Conservation (phyloP, 441 rosid genomes). For the Daphne laureola region DNA sequence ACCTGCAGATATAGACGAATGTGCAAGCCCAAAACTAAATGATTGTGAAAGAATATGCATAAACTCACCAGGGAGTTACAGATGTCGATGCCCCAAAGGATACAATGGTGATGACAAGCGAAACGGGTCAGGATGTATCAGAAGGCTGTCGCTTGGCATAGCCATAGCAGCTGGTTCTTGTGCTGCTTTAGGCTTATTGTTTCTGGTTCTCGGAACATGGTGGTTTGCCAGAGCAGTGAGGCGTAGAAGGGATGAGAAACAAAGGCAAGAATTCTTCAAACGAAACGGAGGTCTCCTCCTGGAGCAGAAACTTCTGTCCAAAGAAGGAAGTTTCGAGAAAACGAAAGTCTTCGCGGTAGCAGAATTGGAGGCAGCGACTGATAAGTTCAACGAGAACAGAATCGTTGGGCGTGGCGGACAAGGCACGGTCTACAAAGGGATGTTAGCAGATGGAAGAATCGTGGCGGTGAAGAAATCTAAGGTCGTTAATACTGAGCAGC, state of each 20-base stretch:
- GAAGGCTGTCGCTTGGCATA: too few relatives aligned
- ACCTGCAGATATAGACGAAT: conserved; percentile 9
- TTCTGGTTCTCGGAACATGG: conserved; percentile 5
- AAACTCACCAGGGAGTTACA: conserved; percentile 9
- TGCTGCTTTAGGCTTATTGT: conserved; percentile 11
- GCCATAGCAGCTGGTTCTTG: conserved; percentile 5
- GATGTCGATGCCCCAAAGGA: neutral
- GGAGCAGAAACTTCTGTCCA: conserved; percentile 18
- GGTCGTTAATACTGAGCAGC: neutral
- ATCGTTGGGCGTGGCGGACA: conserved; percentile 27
- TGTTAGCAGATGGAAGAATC: neutral
- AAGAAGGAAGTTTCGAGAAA: conserved; percentile 1
- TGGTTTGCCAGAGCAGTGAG: conserved; percentile 10
- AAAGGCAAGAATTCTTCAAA: conserved; percentile 16
- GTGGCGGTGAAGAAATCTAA: conserved; percentile 28
- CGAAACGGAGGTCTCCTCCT: conserved; percentile 25
- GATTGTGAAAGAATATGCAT: neutral
- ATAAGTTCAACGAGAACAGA: conserved; percentile 19
- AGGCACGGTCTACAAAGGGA: conserved; percentile 23
- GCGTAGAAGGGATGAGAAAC: conserved; percentile 7
- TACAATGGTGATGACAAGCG: conserved; percentile 3
- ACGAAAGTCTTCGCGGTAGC: conserved; percentile 18
- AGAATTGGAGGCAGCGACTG: conserved; percentile 25
- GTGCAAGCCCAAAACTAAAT: conserved; percentile 1
- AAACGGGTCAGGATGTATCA: conserved; percentile 4